Evolutionary conservation across 805 yeast species (phyloP), one percentile per base, ranked within the genome.

Genomic region (Saturnispora galanensis): DNA sequence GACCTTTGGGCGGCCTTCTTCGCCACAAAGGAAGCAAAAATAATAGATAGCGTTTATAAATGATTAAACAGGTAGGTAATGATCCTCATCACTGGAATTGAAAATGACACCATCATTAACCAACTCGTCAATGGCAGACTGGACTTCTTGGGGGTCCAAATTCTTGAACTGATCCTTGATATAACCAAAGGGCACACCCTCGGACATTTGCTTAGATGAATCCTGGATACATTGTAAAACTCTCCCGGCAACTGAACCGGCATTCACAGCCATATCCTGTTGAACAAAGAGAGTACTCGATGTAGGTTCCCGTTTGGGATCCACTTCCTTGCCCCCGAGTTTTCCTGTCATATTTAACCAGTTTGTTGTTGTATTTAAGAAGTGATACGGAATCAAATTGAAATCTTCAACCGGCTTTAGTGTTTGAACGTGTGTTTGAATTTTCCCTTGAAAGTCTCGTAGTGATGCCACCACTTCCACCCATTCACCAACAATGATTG

Each of bases 171-270:
- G 67, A 55, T 79, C 84, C 11, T 79, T 69, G 47, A 84, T 74
- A 49, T 76, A 68, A 45, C 71, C 74, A 10, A 77, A 66, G 17
- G 85, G 87, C n/a, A 83, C 87, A 52, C 90, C 90, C 57, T 83
- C 88, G 38, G 70, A 74, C 84, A 79, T 81, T 41, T 55, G 71
- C 65, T 49, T 70, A 66, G 44, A 81, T 62, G 56, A 73, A 66
- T 48, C 73, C 70, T 53, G 68, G 62, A 47, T 79, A 66, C 41
- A 75, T 69, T 16, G 69, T 67, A 47, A 69, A 62, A 44, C 79
- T 69, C 52, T 60, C 66, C 52, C 58, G n/a, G 49, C 35, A 5
- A 49, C 12, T 2, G 55, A 39, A 13, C 38, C 41, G 9, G 48
- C 42, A 11, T 49, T 52, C 45, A 61, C 65, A 15, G 41, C 30